Base-by-base conservation (phyloP, 495 filamentous ascomycete species). In the Aspergillus affinis region DNA sequence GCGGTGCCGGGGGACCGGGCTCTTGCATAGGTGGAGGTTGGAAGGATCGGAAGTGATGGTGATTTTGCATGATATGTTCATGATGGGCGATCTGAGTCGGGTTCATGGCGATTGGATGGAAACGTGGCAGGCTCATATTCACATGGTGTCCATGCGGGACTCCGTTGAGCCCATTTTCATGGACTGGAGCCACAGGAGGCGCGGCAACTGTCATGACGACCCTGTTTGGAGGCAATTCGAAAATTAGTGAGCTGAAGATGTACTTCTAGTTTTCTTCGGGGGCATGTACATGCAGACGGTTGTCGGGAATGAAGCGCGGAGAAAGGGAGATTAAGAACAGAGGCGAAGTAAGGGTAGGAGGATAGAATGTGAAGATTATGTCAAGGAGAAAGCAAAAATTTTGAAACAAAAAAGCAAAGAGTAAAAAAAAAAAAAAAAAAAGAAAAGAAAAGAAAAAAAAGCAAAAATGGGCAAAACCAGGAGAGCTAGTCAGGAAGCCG, bases 51-150 rank as follows among this genome's bases (percentile, higher is more conserved):
- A 70, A 78, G 41, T 69, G 66, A 56, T 75, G 74, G 53, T 73
- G 74, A 54, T 64, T 69, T 26, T 73, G 75, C 44, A 75, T 66
- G 68, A 77, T 68, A 51, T 72, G 66, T 1, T 78, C 73, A 29
- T 73, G 72, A 9, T 74, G 72, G 58, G 69, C 68, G 57, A 68
- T 51, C 57, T 69, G 71, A 54, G 71, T 73, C 13, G 77, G 75
- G 60, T 80, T 80, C 70, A 79, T 80, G 56, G 77, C 77, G 64
- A 80, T 78, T 30, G 77, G 75, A 53, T 78, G 76, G 50, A 79
- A 79, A 41, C 77, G 75, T 41, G 75, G 74, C 2, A 78, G 66
- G 61, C 64, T 65, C 65, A 72, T 71, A 29, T 65, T 69, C 53
- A 73, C 60, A 70, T 76, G 75, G 52, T 68, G 65, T 17, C 68